phyloP scores from a whole-genome alignment of 2,329 filamentous ascomycete species.

The Metarhizium anisopliae region DNA sequence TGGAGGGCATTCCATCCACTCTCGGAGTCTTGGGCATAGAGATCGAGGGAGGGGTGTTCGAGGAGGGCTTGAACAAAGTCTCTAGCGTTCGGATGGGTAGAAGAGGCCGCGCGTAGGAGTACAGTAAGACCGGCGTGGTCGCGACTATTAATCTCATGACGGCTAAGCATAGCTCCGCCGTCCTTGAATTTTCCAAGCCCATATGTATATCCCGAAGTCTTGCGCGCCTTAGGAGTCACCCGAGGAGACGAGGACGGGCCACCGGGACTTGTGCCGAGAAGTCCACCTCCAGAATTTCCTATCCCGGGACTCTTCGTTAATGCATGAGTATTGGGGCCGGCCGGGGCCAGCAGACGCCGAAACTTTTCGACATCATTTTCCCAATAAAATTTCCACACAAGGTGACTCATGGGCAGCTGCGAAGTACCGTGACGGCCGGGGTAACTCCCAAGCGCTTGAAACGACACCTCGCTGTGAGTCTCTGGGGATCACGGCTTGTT shows the following conservation, averaged over 20 bases:
- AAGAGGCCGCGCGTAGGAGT: slow-evolving; percentile 76
- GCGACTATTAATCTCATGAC: slow-evolving; percentile 73
- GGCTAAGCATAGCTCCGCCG: slow-evolving; percentile 31
- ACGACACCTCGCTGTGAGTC: slow-evolving; percentile 82
- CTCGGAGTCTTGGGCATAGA: slow-evolving; percentile 80
- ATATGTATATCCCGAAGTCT: slow-evolving; percentile 40
- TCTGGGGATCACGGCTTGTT: slow-evolving; percentile 79
- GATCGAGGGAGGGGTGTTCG: slow-evolving; percentile 72
- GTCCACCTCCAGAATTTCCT: slow-evolving; percentile 22
- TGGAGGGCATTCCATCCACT: slow-evolving; percentile 96
- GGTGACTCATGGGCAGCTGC: slow-evolving; percentile 71
- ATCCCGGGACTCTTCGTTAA: slow-evolving; percentile 43
- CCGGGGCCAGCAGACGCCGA: slow-evolving; percentile 73
- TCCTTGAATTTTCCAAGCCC: slow-evolving; percentile 34
- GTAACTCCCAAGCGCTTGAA: slow-evolving; percentile 39
- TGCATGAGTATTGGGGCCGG: slow-evolving; percentile 48
- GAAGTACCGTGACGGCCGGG: slow-evolving; percentile 2
- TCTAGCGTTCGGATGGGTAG: slow-evolving; percentile 56
- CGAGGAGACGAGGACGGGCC: slow-evolving; percentile 41
- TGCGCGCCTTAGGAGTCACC: slow-evolving; percentile 39
- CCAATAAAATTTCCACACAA: slow-evolving; percentile 94
- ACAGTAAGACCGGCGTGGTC: slow-evolving; percentile 77
- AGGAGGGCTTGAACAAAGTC: slow-evolving; percentile 73
- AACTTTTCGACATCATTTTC: slow-evolving; percentile 97
- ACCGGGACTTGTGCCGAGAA: slow-evolving; percentile 30